phyloP scores from a whole-genome alignment of 164 flowering plant species.

The Vitis rupestris region DNA sequence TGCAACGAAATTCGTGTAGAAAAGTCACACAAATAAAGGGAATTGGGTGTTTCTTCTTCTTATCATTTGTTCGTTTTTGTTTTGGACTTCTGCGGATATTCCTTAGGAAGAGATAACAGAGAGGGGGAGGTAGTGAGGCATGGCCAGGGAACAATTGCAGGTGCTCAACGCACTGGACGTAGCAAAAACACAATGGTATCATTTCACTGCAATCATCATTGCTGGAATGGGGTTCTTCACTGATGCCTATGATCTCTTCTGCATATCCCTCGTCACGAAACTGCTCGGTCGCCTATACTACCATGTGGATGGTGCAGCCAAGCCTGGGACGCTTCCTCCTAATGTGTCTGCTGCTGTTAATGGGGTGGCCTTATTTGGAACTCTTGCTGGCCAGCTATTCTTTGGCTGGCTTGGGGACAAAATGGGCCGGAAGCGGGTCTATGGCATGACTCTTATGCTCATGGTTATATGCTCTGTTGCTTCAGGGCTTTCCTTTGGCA shows the following conservation, averaged over 20 bases:
- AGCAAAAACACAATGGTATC: slow-evolving; percentile 91
- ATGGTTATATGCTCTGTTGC: slow-evolving; percentile 66
- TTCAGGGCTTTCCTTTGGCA: slow-evolving; percentile 74
- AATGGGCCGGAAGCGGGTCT: slow-evolving; percentile 76
- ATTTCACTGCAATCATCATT: slow-evolving; percentile 78
- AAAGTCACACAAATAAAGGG: too few relatives aligned
- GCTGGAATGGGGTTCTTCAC: slow-evolving; percentile 97
- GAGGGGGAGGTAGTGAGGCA: slow-evolving; percentile 11
- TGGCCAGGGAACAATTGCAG: slow-evolving; percentile 50
- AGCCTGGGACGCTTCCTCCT: slow-evolving; percentile 77
- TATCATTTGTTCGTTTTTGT: too few relatives aligned
- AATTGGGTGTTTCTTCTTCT: too few relatives aligned
- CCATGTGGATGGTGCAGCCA: slow-evolving; percentile 40
- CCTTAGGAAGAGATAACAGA: background rate
- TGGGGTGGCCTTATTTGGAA: slow-evolving; percentile 79
- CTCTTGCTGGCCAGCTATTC: slow-evolving; percentile 78
- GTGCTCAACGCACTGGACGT: slow-evolving; percentile 68
- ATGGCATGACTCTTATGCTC: slow-evolving; percentile 72
- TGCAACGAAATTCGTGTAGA: too few relatives aligned
- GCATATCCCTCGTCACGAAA: slow-evolving; percentile 82
- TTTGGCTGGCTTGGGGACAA: slow-evolving; percentile 93
- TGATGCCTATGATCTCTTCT: slow-evolving; percentile 85
- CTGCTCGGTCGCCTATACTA: slow-evolving; percentile 81
- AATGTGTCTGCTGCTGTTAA: slow-evolving; percentile 75
- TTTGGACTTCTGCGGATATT: background rate